phyloP scores from a whole-genome alignment of 2,329 filamentous ascomycete species.

The Verticillium tricorpus region DNA sequence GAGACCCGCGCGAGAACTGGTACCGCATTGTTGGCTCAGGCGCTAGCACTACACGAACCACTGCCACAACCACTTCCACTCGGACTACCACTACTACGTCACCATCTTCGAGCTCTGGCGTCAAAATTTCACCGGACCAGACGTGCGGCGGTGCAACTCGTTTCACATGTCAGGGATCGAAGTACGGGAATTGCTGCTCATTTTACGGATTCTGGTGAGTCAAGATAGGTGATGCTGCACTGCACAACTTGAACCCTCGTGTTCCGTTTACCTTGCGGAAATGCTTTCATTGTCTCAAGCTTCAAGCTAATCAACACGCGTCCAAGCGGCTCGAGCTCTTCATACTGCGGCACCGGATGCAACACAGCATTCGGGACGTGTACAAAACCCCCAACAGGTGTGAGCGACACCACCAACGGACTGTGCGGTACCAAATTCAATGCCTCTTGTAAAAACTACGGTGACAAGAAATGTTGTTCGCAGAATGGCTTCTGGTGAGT shows the following conservation, averaged over 20 bases:
- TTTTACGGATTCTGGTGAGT: constrained; percentile 34
- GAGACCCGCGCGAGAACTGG: constrained; percentile 47
- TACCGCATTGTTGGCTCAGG: constrained; percentile 33
- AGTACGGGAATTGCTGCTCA: constrained; percentile 34
- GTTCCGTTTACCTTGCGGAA: neutral
- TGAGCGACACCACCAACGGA: constrained; percentile 29
- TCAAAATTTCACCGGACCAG: constrained; percentile 26
- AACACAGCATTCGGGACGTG: constrained; percentile 29
- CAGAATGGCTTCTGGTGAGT: constrained; percentile 29
- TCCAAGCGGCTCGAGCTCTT: constrained; percentile 23
- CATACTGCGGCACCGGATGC: constrained; percentile 34
- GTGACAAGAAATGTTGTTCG: constrained; percentile 30
- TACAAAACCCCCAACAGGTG: constrained; percentile 14
- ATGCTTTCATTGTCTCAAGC: neutral
- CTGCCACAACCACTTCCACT: constrained; percentile 8
- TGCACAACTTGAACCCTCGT: too few species aligned
- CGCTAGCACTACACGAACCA: constrained; percentile 9
- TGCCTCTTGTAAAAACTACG: constrained; percentile 26
- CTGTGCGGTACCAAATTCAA: constrained; percentile 26
- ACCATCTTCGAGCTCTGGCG: constrained; percentile 9
- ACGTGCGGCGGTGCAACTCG: constrained; percentile 26
- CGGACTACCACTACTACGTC: constrained; percentile 4
- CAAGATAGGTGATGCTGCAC: too few species aligned
- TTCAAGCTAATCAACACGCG: neutral
- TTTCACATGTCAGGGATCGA: constrained; percentile 30